Percentiles rank a stretch among this genome's conserved stretches.
phyloP scores from a whole-genome alignment of 2,329 filamentous ascomycete genomes.

The Sporothrix brunneoviolacea region DNA sequence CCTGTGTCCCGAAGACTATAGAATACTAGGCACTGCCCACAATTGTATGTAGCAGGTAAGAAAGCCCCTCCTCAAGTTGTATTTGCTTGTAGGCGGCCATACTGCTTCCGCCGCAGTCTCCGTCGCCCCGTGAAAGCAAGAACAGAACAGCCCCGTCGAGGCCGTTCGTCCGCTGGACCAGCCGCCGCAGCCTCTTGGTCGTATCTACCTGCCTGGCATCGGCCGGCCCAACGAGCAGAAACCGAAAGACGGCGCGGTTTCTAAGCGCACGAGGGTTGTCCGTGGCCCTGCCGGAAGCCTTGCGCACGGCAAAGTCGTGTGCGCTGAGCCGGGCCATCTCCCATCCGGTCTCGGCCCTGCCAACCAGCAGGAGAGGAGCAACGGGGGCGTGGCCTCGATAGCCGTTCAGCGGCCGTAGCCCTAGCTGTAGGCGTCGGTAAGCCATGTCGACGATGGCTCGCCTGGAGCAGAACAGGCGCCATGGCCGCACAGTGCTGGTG shows the following conservation, averaged over 20 bases:
- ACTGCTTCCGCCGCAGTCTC: conserved; percentile 22
- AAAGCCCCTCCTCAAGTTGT: conserved; percentile 33
- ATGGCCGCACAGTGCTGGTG: background rate
- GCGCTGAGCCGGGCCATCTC: conserved; percentile 20
- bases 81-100: conserved; percentile 29
- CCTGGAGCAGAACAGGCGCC: too few relatives aligned
- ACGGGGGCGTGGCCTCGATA: conserved; percentile 16
- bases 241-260: conserved; percentile 27
- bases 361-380: conserved; percentile 24
- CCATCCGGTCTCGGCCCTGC: conserved; percentile 20
- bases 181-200: conserved; percentile 30
- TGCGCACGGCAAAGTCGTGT: conserved; percentile 40
- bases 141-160: conserved; percentile 35
- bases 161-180: conserved; percentile 22
- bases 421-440: too few relatives aligned
- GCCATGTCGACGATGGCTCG: too few relatives aligned
- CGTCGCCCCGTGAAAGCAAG: conserved; percentile 25
- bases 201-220: conserved; percentile 29
- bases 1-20: conserved; percentile 29
- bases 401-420: too few relatives aligned
- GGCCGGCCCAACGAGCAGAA: conserved; percentile 34
- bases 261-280: conserved; percentile 2
- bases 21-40: too few relatives aligned
- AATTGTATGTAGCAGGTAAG: background rate
- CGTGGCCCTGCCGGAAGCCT: conserved; percentile 17